phyloP scores from a whole-genome alignment of 768 basidiomycete genomes.

The Rhizopogon roseolus region DNA sequence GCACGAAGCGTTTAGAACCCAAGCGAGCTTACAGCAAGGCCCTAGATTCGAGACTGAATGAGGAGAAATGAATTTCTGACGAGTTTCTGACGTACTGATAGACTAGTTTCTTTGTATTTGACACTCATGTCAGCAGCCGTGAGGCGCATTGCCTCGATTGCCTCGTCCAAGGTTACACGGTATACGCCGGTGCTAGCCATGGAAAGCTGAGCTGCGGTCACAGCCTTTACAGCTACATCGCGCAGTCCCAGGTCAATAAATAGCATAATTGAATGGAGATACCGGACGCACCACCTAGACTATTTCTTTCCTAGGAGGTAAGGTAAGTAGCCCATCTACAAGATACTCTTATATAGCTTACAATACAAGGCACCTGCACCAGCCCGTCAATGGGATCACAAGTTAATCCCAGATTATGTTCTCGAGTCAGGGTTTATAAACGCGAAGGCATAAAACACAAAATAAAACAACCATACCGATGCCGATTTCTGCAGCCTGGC shows the following conservation, averaged over 20 bases:
- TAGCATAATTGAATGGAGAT: not conserved
- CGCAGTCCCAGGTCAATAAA: not conserved
- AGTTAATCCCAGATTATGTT: conserved; percentile 84
- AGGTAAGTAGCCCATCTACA: not conserved
- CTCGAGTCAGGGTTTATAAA: conserved; percentile 30
- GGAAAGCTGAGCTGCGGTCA: conserved; percentile 91
- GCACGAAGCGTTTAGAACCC: conserved; percentile 1
- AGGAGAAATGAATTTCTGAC: not conserved
- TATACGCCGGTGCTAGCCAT: conserved; percentile 89
- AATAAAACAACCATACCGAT: conserved; percentile 50
- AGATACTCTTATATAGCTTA: conserved; percentile 33
- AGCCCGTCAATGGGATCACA: conserved; percentile 94
- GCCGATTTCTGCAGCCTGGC: conserved; percentile 81
- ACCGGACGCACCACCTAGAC: conserved; percentile 60
- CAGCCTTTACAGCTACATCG: conserved; percentile 75
- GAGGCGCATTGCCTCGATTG: conserved; percentile 91
- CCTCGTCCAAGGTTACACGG: conserved; percentile 86
- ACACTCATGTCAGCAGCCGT: conserved; percentile 94
- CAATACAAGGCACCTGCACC: conserved; percentile 95
- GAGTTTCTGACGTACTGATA: conserved; percentile 55
- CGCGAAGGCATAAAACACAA: not conserved
- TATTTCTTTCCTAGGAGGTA: conserved; percentile 66
- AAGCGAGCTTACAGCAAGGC: conserved; percentile 48
- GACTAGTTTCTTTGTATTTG: conserved; percentile 93
- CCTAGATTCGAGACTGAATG: conserved; percentile 27